Evolutionary conservation across 306 rosid genomes (phyloP), one percentile per base, ranked within the genome.

Genomic region (Betula pendula): DNA sequence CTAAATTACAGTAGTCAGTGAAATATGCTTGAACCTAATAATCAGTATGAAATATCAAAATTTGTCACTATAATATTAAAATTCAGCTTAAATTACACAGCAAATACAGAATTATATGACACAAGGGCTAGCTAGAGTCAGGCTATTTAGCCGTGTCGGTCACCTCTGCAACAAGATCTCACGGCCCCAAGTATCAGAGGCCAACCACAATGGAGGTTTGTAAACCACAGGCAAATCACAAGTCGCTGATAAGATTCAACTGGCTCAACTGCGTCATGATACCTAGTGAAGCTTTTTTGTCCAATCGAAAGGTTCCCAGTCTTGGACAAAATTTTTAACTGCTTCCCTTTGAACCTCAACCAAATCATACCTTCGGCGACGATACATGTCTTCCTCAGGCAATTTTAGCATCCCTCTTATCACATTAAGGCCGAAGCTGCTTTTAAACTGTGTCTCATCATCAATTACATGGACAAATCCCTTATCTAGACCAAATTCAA

Each of bases 381-480:
- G 86, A 29, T 94, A 78, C 97, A 94, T 92, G 86, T 94, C 96
- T 74, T 94, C 95, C 74, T 83, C 97, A 0, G 97, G 87, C 70
- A 87, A 68, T 9, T 89, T 75, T 2, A 90, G 88, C 91, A 94
- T 94, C 58, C 97, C 97, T 76, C 98, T 89, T 43, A 90, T 68
- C 3, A 94, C 93, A 85, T 92, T 94, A 74, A 94, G 85, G 38
- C 97, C 95, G 5, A 94, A 79, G 79, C 56, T 88, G 77, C 85
- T 77, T 20, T 88, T 88, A n/a, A 94, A 92, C 73, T 88, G 85
- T 40, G 70, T 84, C 63, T 94, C 98, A 49, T 94, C 96, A 29
- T 94, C 97, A 13, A 94, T 92, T 8, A 90, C 97, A 74, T 92
- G 98, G 17, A 94, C 92, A 82, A 94, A 89, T 49, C 97, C 98